phyloP scores from a whole-genome alignment of 345 rosid species.

The Populus alba region DNA sequence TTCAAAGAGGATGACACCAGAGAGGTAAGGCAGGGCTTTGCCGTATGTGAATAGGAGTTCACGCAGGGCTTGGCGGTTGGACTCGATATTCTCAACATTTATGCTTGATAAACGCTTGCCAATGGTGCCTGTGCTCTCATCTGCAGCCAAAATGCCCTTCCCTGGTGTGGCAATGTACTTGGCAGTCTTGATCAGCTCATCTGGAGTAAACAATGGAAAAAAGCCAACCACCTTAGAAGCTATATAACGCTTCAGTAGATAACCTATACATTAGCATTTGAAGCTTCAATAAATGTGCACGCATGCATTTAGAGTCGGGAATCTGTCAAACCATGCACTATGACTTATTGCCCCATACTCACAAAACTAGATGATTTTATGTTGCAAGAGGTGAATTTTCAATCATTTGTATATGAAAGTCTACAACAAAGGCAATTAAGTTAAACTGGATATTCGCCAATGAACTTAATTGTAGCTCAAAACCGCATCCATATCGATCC shows the following conservation, averaged over 20 bases:
- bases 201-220: conserved; percentile 31
- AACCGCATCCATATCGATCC: too few species aligned
- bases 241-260: not conserved
- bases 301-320: too few species aligned
- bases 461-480: too few species aligned
- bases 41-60: conserved; percentile 90
- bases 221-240: not conserved
- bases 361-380: too few species aligned
- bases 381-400: too few species aligned
- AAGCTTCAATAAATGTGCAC: too few species aligned
- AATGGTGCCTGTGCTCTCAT: conserved; percentile 95
- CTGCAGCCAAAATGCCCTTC: conserved; percentile 91
- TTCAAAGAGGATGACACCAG: conserved; percentile 92
- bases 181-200: conserved; percentile 85
- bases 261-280: too few species aligned
- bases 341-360: too few species aligned
- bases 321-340: too few species aligned
- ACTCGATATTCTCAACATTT: conserved; percentile 82
- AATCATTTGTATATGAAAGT: too few species aligned
- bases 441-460: too few species aligned
- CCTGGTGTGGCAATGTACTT: conserved; percentile 90
- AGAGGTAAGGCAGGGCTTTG: conserved; percentile 63
- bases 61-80: conserved; percentile 89
- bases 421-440: too few species aligned
- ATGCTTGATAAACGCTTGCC: conserved; percentile 92